These are phyloP conservation scores for Curvularia verruculosa DNA, from an alignment of 2,329 filamentous ascomycete genomes.

Conservation along the genomic window DNA sequence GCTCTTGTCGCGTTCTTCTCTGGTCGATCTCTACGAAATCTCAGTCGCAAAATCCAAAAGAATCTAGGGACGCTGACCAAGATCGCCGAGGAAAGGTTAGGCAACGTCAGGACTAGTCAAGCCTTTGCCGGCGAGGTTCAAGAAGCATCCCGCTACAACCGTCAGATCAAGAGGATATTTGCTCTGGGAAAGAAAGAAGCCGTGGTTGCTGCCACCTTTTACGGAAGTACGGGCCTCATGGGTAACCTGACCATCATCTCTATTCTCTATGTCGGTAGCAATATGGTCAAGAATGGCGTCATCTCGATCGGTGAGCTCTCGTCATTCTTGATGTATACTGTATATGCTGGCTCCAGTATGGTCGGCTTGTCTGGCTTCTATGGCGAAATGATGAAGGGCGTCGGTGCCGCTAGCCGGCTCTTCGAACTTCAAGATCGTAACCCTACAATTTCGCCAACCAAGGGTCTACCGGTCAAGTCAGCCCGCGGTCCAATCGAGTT, in stretches of 20 bases:
- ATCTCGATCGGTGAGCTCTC: constrained; percentile 93
- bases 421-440: constrained; percentile 94
- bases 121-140: constrained; percentile 93
- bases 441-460: constrained; percentile 84
- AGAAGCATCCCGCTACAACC: constrained; percentile 90
- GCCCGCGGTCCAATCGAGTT: constrained; percentile 91
- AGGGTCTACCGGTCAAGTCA: constrained; percentile 77
- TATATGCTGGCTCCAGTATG: constrained; percentile 81
- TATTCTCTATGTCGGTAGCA: constrained; percentile 86
- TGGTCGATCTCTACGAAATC: constrained; percentile 82
- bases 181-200: constrained; percentile 85
- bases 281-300: constrained; percentile 82
- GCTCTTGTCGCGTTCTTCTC: constrained; percentile 91
- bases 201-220: constrained; percentile 88
- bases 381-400: constrained; percentile 98
- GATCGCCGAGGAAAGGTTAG: constrained; percentile 95
- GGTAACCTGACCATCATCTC: constrained; percentile 96
- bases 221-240: constrained; percentile 82
- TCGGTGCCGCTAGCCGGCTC: constrained; percentile 91
- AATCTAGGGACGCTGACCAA: constrained; percentile 92
- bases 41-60: constrained; percentile 92
- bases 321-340: constrained; percentile 98
- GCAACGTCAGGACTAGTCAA: constrained; percentile 95
- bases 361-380: constrained; percentile 97
- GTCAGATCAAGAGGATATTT: constrained; percentile 90